Evolutionary conservation across 306 rosid genomes (phyloP).

Genomic region (Dalbergia cultrata): DNA sequence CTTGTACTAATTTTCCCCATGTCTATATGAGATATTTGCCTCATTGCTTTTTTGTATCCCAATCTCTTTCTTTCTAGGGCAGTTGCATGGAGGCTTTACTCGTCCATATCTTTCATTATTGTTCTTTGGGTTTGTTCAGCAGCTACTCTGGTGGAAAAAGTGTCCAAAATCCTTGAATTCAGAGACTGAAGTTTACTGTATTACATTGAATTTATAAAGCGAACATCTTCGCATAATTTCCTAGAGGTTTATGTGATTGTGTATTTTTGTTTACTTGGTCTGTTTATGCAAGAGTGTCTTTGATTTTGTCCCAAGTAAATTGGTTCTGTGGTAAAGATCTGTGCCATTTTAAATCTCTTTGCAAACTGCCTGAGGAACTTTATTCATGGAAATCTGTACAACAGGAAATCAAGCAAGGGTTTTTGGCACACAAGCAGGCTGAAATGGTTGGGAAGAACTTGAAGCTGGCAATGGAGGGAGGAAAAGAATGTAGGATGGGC

Average conservation of each 20-base stretch:
- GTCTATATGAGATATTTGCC: constrained; percentile 3
- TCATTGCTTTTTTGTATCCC: background rate
- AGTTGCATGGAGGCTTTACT: constrained; percentile 31
- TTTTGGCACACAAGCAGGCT: constrained; percentile 77
- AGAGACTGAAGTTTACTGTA: constrained; percentile 18
- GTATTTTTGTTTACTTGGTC: constrained; percentile 34
- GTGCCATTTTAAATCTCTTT: constrained; percentile 36
- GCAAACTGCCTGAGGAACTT: constrained; percentile 27
- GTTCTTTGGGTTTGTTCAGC: constrained; percentile 35
- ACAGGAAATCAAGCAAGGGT: constrained; percentile 88
- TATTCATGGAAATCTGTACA: constrained; percentile 30
- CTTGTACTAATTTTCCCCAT: constrained; percentile 24
- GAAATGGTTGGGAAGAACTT: constrained; percentile 70
- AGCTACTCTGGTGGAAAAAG: background rate
- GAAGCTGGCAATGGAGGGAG: constrained; percentile 58
- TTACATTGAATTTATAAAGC: constrained; percentile 10
- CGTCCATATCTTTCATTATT: constrained; percentile 14
- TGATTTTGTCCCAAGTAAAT: constrained; percentile 26
- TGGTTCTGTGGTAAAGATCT: background rate
- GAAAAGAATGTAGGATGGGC: constrained; percentile 56
- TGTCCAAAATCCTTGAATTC: constrained; percentile 31
- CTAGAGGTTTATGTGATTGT: constrained; percentile 29
- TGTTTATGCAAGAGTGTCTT: background rate
- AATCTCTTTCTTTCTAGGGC: constrained; percentile 1
- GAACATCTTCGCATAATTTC: constrained; percentile 27